phyloP scores from a whole-genome alignment of 352 stramenopile species.

The Phytophthora podocarpi region DNA sequence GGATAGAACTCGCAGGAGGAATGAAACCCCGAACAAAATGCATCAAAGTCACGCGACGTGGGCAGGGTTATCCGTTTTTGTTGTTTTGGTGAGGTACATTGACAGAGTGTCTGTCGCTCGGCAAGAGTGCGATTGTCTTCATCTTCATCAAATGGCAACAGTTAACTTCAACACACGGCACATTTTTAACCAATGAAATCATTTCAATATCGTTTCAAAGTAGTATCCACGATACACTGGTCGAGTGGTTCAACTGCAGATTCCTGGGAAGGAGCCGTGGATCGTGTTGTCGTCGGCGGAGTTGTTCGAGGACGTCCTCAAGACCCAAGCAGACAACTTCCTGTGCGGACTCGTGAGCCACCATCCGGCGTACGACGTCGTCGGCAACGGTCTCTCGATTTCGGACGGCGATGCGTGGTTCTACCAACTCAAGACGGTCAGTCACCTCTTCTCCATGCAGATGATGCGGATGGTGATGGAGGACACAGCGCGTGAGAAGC shows the following conservation, averaged over 20 bases:
- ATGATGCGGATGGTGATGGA: background rate
- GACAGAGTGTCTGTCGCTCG: no score
- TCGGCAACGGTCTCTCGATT: conserved; percentile 47
- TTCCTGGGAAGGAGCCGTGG: conserved; percentile 4
- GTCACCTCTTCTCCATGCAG: background rate
- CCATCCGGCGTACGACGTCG: background rate
- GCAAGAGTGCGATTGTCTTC: no score
- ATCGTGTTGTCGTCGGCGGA: conserved; percentile 3
- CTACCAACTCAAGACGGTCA: background rate
- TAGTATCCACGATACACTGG: no score
- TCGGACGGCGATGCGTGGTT: conserved; percentile 28
- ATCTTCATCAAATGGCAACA: no score
- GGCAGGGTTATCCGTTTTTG: no score
- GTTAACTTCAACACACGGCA: background rate
- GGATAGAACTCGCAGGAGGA: no score
- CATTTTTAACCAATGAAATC: background rate
- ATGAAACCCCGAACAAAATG: no score
- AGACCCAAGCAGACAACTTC: conserved; percentile 7
- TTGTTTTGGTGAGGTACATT: no score
- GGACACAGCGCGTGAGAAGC: background rate
- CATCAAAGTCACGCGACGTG: no score
- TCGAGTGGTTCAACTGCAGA: no score
- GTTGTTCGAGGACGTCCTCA: conserved; percentile 6
- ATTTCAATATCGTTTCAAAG: no score
- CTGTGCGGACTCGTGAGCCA: conserved; percentile 1